Conservation (phyloP, 768 basidiomycete genomes). For the Crassisporium funariophilum region DNA sequence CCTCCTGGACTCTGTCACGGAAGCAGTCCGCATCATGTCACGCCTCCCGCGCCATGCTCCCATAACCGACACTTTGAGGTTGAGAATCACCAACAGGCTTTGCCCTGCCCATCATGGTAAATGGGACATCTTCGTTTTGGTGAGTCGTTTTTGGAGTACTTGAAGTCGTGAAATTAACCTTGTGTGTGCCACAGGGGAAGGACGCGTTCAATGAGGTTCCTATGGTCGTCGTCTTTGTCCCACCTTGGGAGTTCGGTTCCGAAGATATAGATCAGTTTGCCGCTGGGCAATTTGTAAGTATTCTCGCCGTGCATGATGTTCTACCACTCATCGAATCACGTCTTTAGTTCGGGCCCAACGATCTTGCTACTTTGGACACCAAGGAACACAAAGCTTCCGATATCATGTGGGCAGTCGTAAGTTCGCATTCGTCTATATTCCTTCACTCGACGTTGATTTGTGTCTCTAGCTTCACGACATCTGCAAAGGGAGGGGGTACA, state of each 20-base stretch:
- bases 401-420: conserved; percentile 28
- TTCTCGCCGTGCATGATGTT: neutral
- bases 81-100: conserved; percentile 16
- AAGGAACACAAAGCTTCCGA: conserved; percentile 12
- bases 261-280: conserved; percentile 23
- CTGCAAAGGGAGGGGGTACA: conserved; percentile 22
- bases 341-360: conserved; percentile 14
- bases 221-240: conserved; percentile 23
- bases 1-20: conserved; percentile 20
- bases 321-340: neutral
- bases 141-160: neutral
- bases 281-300: conserved; percentile 14
- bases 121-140: conserved; percentile 29
- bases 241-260: conserved; percentile 24
- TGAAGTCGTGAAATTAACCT: neutral
- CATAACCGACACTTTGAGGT: conserved; percentile 15
- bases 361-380: conserved; percentile 16
- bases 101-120: conserved; percentile 23
- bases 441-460: neutral
- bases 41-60: conserved; percentile 5
- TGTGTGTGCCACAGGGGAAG: conserved; percentile 10
- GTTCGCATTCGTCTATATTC: conserved; percentile 1
- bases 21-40: conserved; percentile 17
- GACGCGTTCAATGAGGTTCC: conserved; percentile 14
- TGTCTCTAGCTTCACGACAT: conserved; percentile 21